These are phyloP conservation scores for Yamadazyma mexicana DNA, from an alignment of 1,139 yeast genomes.

Conservation along the genomic window DNA sequence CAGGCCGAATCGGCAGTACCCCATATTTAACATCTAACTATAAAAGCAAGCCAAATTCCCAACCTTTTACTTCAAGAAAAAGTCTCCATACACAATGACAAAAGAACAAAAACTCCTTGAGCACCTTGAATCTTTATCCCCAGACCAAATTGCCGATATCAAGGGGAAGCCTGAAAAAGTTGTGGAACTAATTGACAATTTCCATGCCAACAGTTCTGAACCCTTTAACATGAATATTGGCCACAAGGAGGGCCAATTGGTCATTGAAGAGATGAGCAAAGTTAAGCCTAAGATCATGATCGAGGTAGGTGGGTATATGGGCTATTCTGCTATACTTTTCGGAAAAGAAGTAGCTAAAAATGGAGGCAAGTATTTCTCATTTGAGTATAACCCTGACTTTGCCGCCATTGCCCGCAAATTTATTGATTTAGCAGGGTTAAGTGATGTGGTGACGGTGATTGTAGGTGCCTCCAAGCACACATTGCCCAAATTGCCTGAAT, in stretches of 20 bases:
- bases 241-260: slow-evolving; percentile 29
- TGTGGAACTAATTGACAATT: slow-evolving; percentile 31
- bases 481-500: slow-evolving; percentile 26
- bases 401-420: slow-evolving; percentile 34
- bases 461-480: slow-evolving; percentile 37
- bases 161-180: slow-evolving; percentile 27
- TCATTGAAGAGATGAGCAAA: slow-evolving; percentile 25
- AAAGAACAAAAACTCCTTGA: not conserved
- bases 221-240: slow-evolving; percentile 34
- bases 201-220: slow-evolving; percentile 6
- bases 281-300: slow-evolving; percentile 32
- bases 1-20: too few relatives aligned
- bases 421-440: slow-evolving; percentile 38
- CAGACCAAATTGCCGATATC: slow-evolving; percentile 1
- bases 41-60: not conserved
- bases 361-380: slow-evolving; percentile 35
- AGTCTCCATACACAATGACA: not conserved
- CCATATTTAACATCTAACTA: not conserved
- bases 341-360: slow-evolving; percentile 24
- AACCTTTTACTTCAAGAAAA: not conserved
- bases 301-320: slow-evolving; percentile 47
- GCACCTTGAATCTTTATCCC: not conserved
- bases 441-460: slow-evolving; percentile 30
- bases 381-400: slow-evolving; percentile 34
- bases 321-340: slow-evolving; percentile 44